Conservation (phyloP, 2,329 filamentous ascomycete genomes). For the Fusarium sp. region DNA sequence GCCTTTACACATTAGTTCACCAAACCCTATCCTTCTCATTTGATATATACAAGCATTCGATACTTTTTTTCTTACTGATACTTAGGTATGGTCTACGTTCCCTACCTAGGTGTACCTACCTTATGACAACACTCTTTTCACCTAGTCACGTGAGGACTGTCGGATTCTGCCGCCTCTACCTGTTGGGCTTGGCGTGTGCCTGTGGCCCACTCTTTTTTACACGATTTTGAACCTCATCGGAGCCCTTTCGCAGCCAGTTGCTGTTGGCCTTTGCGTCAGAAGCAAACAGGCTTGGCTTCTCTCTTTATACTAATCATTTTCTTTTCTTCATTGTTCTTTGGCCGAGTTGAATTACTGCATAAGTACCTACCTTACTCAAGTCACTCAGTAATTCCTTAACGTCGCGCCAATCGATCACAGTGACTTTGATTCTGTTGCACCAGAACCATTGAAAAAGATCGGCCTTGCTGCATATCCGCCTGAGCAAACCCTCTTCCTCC, state of each 20-base stretch:
- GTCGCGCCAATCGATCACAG: slow-evolving; percentile 15
- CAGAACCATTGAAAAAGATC: slow-evolving; percentile 17
- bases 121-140: not conserved
- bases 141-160: slow-evolving; percentile 11
- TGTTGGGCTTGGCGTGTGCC: not conserved
- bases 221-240: slow-evolving; percentile 42
- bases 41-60: not conserved
- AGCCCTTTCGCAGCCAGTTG: slow-evolving; percentile 12
- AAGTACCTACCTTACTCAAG: not conserved
- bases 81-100: too few species aligned
- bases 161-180: not conserved
- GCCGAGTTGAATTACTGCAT: not conserved
- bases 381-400: not conserved
- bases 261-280: slow-evolving; percentile 32
- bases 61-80: not conserved
- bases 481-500: slow-evolving; percentile 16
- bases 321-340: slow-evolving; percentile 12
- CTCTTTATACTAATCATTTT: slow-evolving; percentile 20
- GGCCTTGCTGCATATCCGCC: slow-evolving; percentile 19
- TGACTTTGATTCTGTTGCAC: slow-evolving; percentile 21
- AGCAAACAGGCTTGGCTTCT: slow-evolving; percentile 31
- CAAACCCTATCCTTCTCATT: not conserved
- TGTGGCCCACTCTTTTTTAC: slow-evolving; percentile 38
- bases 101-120: too few species aligned
- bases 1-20: not conserved